Base-by-base conservation (phyloP, 2,329 filamentous ascomycete genomes). In the Pestalotiopsis sp. region DNA sequence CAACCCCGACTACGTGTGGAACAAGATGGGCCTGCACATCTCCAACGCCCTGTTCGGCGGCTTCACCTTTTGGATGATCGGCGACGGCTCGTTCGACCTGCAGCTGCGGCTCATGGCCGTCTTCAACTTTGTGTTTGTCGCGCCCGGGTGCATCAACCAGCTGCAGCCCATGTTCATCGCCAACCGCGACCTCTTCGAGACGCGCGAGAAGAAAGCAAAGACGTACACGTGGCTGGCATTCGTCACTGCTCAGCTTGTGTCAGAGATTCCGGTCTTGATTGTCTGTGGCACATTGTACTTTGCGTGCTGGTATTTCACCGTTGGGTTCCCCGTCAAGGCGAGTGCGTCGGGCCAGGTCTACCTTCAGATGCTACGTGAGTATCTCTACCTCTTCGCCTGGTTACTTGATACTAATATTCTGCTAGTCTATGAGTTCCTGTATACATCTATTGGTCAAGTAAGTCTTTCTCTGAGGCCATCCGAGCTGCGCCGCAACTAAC, bases 181-280 rank as follows among this genome's bases (percentile, higher is more conserved):
- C 31, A 93, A 96, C 75, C 90, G 94, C 64, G 89, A 91, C n/a
- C 84, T 97, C 0, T 97, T 96, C 79, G 94, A 97, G 81, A 92
- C 92, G 38, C 92, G 93, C 63, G 94, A 97, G 81, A 89, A 93
- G 4, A 93, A 93, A 0, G 93, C 91, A 64, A 95, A 95, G 82
- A 90, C 93, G 0, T 97, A 97, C 80, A 90, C 89, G 64, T 97
- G 93, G 94, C 90, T 92, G 77, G 89, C 93, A 4, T 97, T 97
- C 77, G 93, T 97, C 36, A 81, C 81, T 0, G 84, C 81, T 1
- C 81, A 84, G 14, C 75, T 83, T 6, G 77, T 85, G 5, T 82
- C 84, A 0, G 84, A 86, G 68, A 78, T 86, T 0, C 83, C 83
- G 0, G 83, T 83, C 61, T 75, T 84, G 13, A 76, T 81, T n/a